phyloP scores from a whole-genome alignment of 805 yeast species.

The Yamadazyma olivae region DNA sequence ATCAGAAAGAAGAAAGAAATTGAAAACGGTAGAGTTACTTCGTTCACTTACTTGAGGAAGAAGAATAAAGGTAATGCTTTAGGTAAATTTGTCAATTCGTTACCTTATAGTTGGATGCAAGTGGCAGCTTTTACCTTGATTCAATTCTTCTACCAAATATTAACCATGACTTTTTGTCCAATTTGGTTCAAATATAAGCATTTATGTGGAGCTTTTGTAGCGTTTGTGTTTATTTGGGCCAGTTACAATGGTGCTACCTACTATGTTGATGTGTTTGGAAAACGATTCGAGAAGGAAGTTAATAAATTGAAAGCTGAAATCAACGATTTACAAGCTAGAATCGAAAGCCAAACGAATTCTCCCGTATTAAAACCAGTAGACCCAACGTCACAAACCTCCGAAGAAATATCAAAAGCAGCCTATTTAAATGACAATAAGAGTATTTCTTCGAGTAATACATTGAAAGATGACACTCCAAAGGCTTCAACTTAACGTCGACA shows the following conservation, averaged over 20 bases:
- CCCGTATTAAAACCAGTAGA: constrained; percentile 12
- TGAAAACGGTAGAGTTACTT: constrained; percentile 80
- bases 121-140: constrained; percentile 79
- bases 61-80: constrained; percentile 61
- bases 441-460: no score
- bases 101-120: constrained; percentile 83
- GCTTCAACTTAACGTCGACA: no score
- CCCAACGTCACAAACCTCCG: constrained; percentile 70
- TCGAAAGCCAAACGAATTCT: constrained; percentile 15
- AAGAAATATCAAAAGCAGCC: constrained; percentile 61
- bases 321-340: constrained; percentile 50
- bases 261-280: constrained; percentile 89
- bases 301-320: constrained; percentile 67
- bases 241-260: constrained; percentile 93
- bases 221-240: constrained; percentile 73
- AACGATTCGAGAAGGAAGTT: constrained; percentile 84
- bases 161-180: constrained; percentile 87
- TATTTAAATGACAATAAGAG: no score
- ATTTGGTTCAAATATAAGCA: constrained; percentile 74
- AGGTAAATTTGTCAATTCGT: constrained; percentile 74
- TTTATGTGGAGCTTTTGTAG: constrained; percentile 65
- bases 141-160: constrained; percentile 82
- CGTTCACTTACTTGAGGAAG: constrained; percentile 79
- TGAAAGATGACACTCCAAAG: no score
- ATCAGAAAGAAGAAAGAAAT: constrained; percentile 75